phyloP scores from a whole-genome alignment of 257 asterid genomes.

The Jacaranda copaia region DNA sequence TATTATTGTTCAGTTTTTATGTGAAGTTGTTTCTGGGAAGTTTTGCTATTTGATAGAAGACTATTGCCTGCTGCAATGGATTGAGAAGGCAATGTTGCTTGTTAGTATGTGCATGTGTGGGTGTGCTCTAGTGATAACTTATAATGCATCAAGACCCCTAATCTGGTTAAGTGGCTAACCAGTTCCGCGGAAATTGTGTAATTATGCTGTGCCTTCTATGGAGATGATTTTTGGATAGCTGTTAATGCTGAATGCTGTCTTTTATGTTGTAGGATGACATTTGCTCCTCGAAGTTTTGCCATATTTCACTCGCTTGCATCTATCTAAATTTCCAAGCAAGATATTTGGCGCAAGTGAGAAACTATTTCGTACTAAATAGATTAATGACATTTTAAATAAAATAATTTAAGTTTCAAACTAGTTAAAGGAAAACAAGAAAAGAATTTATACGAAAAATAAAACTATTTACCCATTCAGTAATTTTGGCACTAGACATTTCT shows the following conservation, averaged over 20 bases:
- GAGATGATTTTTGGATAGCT: constrained; percentile 2
- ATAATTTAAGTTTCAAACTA: too few species aligned
- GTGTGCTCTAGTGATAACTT: constrained; percentile 30
- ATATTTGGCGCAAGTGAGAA: too few species aligned
- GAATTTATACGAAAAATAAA: too few species aligned
- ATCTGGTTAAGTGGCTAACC: constrained; percentile 12
- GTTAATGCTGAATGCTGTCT: constrained; percentile 17
- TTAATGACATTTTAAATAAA: too few species aligned
- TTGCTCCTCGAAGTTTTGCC: neutral
- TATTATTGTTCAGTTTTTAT: neutral
- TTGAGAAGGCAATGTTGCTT: constrained; percentile 30
- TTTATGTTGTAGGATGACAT: neutral
- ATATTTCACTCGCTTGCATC: too few species aligned
- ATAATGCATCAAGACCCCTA: neutral
- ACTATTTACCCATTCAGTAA: too few species aligned
- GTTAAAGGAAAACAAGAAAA: too few species aligned
- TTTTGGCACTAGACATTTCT: too few species aligned
- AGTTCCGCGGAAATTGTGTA: constrained; percentile 14
- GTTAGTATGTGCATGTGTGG: constrained; percentile 27
- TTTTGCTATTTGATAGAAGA: constrained; percentile 17
- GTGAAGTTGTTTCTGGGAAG: constrained; percentile 19
- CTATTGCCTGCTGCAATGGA: constrained; percentile 8
- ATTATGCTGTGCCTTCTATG: neutral
- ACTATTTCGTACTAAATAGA: too few species aligned
- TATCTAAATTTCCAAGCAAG: too few species aligned